These are phyloP conservation scores for Aspergillus saccharolyticus DNA, from an alignment of 495 filamentous ascomycete genomes.

Conservation along the genomic window DNA sequence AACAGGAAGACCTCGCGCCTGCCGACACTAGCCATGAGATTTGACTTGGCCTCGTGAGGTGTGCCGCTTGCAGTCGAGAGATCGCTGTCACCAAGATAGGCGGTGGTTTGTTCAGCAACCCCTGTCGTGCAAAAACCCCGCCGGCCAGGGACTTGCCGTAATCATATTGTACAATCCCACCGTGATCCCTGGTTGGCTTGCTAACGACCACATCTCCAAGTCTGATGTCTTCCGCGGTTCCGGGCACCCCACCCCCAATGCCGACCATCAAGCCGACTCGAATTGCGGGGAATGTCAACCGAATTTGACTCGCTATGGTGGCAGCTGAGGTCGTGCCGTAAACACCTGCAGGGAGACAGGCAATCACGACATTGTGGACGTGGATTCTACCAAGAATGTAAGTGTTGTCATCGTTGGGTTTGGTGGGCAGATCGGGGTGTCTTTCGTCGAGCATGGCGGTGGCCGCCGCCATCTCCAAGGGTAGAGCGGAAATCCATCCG, in stretches of 20 bases:
- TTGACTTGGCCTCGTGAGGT: background rate
- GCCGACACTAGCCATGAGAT: background rate
- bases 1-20: background rate
- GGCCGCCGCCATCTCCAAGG: slow-evolving; percentile 28
- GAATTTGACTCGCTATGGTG: background rate
- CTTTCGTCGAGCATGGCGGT: slow-evolving; percentile 27
- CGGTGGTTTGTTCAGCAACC: background rate
- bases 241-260: background rate
- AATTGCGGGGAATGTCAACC: background rate
- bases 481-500: slow-evolving; percentile 33
- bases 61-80: background rate
- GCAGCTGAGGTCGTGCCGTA: slow-evolving; percentile 21
- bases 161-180: background rate
- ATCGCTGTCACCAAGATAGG: background rate
- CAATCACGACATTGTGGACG: slow-evolving; percentile 33
- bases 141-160: background rate
- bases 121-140: background rate
- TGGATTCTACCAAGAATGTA: slow-evolving; percentile 30
- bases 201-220: background rate
- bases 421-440: slow-evolving; percentile 17
- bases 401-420: slow-evolving; percentile 23
- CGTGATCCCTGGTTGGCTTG: background rate
- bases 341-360: slow-evolving; percentile 23
- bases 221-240: background rate
- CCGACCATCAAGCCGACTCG: background rate